Base-by-base conservation (phyloP, 768 basidiomycete genomes). In the Pholiota microspora region DNA sequence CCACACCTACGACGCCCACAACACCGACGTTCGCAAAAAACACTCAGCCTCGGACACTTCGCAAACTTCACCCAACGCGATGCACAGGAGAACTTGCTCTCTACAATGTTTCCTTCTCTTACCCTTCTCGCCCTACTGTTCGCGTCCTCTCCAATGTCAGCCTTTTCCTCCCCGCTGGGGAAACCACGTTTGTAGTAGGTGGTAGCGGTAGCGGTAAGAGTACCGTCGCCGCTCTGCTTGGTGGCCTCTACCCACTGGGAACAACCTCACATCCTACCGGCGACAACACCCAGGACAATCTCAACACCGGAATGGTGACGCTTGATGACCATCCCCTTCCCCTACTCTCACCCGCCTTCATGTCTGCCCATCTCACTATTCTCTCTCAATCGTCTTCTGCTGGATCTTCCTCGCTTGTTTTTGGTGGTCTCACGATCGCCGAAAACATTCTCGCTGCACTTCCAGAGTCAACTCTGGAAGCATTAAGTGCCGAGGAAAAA, bases 171-270 rank as follows among this genome's bases (percentile, higher is more conserved):
- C 73, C 75, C 1, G 83, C 90, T 2, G 83, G 86, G 59, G 91
- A 96, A 64, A 88, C 83, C 24, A 92, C 97, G 2, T 95, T 93
- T 51, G 82, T 98, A 60, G 93, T 98, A 16, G 96, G 96, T 8
- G 71, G 88, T 0, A 96, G 93, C 4, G 95, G 96, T 7, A 92
- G 85, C 2, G 94, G 96, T 32, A 98, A 98, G 73, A 93, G 91
- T 21, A 98, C 94, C 2, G 79, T 96, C 58, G 89, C 90, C 0
- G 79, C 89, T 1, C 78, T 98, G 2, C 74, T 98, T 1, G 85
- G 94, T 18, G 77, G 88, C 4, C 76, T 95, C 69, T 98, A 98
- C 72, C 21, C 44, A 1, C 45, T 53, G 13, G 45, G 45, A 13
- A 32, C 45, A 9, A 32, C 27, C 16, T 27, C 29, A 7, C 45